Percentiles rank a stretch among this genome's conserved stretches.
These are phyloP conservation scores for Claviceps sp. DNA, from an alignment of 2,329 filamentous ascomycete genomes.

Conservation along the genomic window DNA sequence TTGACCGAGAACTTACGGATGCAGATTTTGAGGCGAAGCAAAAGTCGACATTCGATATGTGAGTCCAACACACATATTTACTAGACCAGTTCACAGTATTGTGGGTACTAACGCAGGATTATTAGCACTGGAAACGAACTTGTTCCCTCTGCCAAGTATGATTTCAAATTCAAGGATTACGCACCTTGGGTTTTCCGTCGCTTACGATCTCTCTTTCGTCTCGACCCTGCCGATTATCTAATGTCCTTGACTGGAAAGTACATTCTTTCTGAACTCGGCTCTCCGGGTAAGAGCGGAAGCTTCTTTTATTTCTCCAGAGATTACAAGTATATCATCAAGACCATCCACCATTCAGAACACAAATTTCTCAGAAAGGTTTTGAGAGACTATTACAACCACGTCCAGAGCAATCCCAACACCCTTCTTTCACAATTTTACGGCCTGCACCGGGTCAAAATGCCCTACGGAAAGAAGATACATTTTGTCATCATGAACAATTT, in stretches of 20 bases:
- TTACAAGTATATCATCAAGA: conserved; percentile 99
- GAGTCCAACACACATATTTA: conserved; percentile 23
- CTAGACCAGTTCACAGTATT: not conserved
- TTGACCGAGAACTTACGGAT: conserved; percentile 79
- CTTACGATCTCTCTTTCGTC: conserved; percentile 71
- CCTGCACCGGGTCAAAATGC: conserved; percentile 93
- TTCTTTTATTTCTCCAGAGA: conserved; percentile 99
- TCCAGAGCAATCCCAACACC: conserved; percentile 88
- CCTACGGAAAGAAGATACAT: conserved; percentile 95
- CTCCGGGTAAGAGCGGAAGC: conserved; percentile 93
- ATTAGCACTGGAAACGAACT: conserved; percentile 83
- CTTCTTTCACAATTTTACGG: conserved; percentile 96
- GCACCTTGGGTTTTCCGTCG: conserved; percentile 98
- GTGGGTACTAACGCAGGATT: not conserved
- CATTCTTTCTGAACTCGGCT: conserved; percentile 91
- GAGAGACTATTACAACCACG: conserved; percentile 87
- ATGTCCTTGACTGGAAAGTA: conserved; percentile 98
- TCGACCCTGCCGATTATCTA: conserved; percentile 94
- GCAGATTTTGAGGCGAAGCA: conserved; percentile 89
- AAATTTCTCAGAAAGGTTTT: conserved; percentile 74
- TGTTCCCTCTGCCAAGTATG: conserved; percentile 95
- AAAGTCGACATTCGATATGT: conserved; percentile 99
- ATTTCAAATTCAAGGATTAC: conserved; percentile 99
- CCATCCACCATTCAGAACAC: conserved; percentile 90
- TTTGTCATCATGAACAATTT: conserved; percentile 99